Percentiles rank a stretch among this genome's conserved stretches.
Conservation (phyloP, 192 early-diverging fungal species). For the Dimargaris xerosporica region DNA sequence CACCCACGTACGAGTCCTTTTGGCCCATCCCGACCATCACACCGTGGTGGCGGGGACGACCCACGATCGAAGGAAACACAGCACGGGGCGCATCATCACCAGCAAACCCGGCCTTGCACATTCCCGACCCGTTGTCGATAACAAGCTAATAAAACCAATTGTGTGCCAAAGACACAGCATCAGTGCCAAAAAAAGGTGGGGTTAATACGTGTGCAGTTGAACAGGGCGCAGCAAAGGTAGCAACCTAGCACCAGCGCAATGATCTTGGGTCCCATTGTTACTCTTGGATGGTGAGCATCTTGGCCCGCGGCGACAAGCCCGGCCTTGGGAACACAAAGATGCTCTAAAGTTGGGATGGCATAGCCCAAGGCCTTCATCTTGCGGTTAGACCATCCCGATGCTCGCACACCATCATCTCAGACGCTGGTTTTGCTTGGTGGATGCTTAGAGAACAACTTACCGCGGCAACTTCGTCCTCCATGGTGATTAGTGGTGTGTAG, state of each 20-base stretch:
- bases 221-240: no score
- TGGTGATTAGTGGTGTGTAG: neutral
- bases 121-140: constrained; percentile 56
- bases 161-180: neutral
- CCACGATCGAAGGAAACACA: constrained; percentile 53
- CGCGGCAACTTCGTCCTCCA: constrained; percentile 12
- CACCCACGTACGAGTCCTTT: constrained; percentile 59
- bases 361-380: neutral
- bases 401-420: neutral
- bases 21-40: constrained; percentile 62
- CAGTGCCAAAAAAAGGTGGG: neutral
- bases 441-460: constrained; percentile 2
- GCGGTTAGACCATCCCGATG: neutral
- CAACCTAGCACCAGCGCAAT: no score
- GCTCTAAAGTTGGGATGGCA: no score
- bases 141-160: constrained; percentile 22
- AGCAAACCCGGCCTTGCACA: constrained; percentile 60
- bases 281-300: no score
- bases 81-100: constrained; percentile 43
- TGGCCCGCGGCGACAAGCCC: no score
- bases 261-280: no score
- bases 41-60: constrained; percentile 51
- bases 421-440: neutral
- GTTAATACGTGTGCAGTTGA: neutral
- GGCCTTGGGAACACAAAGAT: no score